Evolutionary conservation across 2,329 filamentous ascomycete genomes (phyloP), one percentile per base, ranked within the genome.

Genomic region (Lasiodiplodia citricola): DNA sequence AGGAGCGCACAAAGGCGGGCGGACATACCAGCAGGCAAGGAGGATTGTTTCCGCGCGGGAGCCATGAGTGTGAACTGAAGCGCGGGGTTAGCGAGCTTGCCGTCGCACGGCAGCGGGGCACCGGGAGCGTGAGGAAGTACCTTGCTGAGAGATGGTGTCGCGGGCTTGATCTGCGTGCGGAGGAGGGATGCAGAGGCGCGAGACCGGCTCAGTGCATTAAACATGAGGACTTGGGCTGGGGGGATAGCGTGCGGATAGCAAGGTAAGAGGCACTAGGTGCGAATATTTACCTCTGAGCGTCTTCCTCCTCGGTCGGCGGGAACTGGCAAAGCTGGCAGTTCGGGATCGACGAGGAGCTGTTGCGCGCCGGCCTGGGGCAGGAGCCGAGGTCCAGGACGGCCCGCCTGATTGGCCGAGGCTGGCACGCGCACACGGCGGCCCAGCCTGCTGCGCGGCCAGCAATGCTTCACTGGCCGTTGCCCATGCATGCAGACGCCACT

Each of bases 1-100:
- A 71, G 68, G 67, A 72, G 73, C 70, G 70, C 73, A 68, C 70
- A 55, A 72, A 52, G 60, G 52, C 63, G 37, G 63, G 58, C 52
- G 35, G 28, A 76, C 81, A 66, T 75, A 84, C 83, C 81, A 69
- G 76, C 81, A 64, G 83, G 83, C 75, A 85, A 76, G 72, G 77
- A 77, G 67, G 82, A 83, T 74, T 81, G 82, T 68, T 81, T 74
- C 68, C 77, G 72, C 18, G 69, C 69, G 69, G 78, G 76, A 56
- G 78, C 75, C 78, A 80, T 80, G 71, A 76, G 71, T 56, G 74
- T 38, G 70, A 78, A 75, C 78, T 80, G 52, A 25, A 13, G 37
- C 16, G 23, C 35, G 55, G 66, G 54, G 52, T 63, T 35, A 67
- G 55, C 44, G 28, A 44, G 44, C 21, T 51, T 47, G 51, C 11